phyloP scores from a whole-genome alignment of 345 rosid genomes.

The Populus deltoides region DNA sequence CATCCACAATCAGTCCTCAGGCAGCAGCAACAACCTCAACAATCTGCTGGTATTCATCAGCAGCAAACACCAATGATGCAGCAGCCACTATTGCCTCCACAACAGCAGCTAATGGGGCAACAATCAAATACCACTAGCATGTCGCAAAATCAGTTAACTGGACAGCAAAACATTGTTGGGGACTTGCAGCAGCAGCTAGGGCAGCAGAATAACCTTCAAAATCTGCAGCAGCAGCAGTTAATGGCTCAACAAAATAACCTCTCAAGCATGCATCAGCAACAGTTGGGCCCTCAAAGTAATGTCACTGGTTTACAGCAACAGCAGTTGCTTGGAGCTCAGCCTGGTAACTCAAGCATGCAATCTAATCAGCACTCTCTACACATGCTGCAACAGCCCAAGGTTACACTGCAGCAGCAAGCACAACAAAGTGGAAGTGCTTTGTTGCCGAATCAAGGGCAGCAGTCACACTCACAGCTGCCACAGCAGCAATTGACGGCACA shows the following conservation, averaged over 20 bases:
- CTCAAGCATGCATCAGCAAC: conserved; percentile 31
- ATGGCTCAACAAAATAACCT: conserved; percentile 46
- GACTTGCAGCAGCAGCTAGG: conserved; percentile 70
- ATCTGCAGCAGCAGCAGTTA: conserved; percentile 38
- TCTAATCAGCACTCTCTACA: too few relatives aligned
- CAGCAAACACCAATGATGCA: conserved; percentile 56
- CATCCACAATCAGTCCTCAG: too few relatives aligned
- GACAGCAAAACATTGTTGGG: conserved; percentile 61
- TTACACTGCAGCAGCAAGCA: too few relatives aligned
- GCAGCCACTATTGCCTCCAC: conserved; percentile 56
- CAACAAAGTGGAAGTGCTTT: conserved; percentile 56
- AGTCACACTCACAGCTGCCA: conserved; percentile 54
- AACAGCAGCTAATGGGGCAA: conserved; percentile 48
- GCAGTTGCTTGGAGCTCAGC: too few relatives aligned
- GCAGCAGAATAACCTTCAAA: too few relatives aligned
- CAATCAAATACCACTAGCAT: conserved; percentile 51
- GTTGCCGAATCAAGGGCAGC: conserved; percentile 74
- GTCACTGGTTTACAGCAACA: too few relatives aligned
- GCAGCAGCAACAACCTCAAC: conserved; percentile 65
- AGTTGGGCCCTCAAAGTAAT: too few relatives aligned
- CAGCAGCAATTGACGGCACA: conserved; percentile 80
- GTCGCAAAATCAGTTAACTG: conserved; percentile 65
- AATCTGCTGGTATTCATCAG: too few relatives aligned
- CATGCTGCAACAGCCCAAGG: too few relatives aligned
- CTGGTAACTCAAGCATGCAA: too few relatives aligned